Evolutionary conservation across 352 stramenopile genomes (phyloP).

Genomic region (Blastocystis sp.): DNA sequence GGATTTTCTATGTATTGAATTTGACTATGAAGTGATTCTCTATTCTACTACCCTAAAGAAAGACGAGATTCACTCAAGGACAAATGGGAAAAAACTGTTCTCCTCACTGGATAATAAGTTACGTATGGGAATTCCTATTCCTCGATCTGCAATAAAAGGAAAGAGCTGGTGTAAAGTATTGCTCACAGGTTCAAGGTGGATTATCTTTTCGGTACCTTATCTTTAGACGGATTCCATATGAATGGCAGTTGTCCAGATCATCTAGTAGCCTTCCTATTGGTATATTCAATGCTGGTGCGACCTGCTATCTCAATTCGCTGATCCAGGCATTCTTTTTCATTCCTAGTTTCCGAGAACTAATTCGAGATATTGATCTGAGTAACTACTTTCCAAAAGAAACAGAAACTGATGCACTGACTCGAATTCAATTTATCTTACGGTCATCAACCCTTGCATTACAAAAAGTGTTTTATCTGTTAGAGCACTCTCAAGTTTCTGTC

Average conservation of each 20-base stretch:
- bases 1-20: background rate
- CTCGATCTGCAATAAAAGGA: background rate
- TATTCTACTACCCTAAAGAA: background rate
- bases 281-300: conserved; percentile 24
- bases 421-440: background rate
- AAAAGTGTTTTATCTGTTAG: conserved; percentile 23
- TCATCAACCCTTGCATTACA: conserved; percentile 37
- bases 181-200: background rate
- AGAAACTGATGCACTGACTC: background rate
- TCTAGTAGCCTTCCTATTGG: background rate
- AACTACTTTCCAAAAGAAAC: background rate
- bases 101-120: background rate
- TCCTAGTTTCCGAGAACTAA: background rate
- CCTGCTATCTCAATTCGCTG: conserved; percentile 39
- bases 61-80: background rate
- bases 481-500: background rate
- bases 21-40: background rate
- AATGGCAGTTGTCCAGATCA: background rate
- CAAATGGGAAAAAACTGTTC: background rate
- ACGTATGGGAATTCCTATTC: background rate
- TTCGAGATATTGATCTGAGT: background rate
- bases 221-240: background rate
- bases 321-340: conserved; percentile 32
- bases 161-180: background rate
- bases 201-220: background rate